Base-by-base conservation (phyloP, 257 asterid species). In the Nicotiana tomentosiformis region DNA sequence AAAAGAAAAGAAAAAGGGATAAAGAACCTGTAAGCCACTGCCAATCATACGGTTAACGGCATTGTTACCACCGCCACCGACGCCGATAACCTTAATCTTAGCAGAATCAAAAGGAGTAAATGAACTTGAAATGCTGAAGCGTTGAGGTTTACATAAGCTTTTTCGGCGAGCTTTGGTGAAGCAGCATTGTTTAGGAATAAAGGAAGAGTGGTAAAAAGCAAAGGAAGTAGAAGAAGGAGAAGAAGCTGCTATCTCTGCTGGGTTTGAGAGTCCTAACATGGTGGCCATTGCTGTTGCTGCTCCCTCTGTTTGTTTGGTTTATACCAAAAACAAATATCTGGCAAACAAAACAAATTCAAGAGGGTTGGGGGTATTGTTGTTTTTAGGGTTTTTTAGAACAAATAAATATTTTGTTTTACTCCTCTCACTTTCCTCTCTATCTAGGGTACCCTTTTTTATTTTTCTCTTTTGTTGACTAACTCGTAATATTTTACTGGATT, bases 11-110 rank as follows among this genome's bases (percentile, higher is more conserved):
- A 56, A 18, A 53, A 7, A 77, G 33, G 57, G 43, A 58, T 8
- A n/a, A 1, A 51, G 60, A 56, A 95, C 98, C 91, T 91, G 93
- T 78, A 96, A 91, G 82, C 99, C 99, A 84, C 97, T 92, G 81
- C 93, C 96, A 90, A 96, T 96, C 99, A 96, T 96, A 85, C 98
- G 97, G 85, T 96, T 96, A 86, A 94, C 93, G 85, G 99, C 99
- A 90, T 96, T 96, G 87, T 96, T 96, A 39, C 99, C 98, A 32
- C 98, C 99, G 16, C 99, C 99, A 43, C 98, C 99, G 33, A 94
- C 99, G 68, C 99, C 99, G 72, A 96, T 78, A 65, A 96, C 99
- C 91, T 96, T 94, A 92, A 96, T 96, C 87, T 88, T 96, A 39
- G 99, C 99, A 68, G 97, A 88, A 49, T 94, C 98, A 91, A 86